Conservation (phyloP, 306 rosid species). For the Oxytropis ochrocephala region DNA sequence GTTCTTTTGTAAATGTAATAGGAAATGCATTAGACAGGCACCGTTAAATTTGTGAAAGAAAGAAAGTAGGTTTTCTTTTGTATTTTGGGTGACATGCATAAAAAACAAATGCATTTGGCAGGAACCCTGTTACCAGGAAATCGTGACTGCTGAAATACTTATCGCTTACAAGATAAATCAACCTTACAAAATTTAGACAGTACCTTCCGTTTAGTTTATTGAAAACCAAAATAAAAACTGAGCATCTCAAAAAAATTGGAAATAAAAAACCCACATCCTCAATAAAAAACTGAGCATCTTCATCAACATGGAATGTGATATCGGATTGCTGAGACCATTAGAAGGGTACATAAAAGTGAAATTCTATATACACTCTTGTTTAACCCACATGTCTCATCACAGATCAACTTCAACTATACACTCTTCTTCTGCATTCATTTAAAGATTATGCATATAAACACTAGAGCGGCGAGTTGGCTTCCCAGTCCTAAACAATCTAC, state of each 20-base stretch:
- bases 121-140: background rate
- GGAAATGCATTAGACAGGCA: background rate
- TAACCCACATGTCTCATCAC: background rate
- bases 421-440: background rate
- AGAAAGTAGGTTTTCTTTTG: no score
- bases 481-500: background rate
- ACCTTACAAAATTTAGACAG: background rate
- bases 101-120: background rate
- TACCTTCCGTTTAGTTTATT: background rate
- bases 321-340: background rate
- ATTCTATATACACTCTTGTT: background rate
- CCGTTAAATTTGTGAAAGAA: no score
- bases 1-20: background rate
- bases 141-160: background rate
- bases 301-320: background rate
- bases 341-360: background rate
- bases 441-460: background rate
- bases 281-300: background rate
- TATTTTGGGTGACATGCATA: no score
- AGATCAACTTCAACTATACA: background rate
- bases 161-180: background rate
- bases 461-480: background rate
- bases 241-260: background rate
- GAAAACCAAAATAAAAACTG: background rate
- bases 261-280: background rate